Evolutionary conservation across 441 rosid genomes (phyloP), one percentile per base, ranked within the genome.

Genomic region (Pelargonium citronellum): DNA sequence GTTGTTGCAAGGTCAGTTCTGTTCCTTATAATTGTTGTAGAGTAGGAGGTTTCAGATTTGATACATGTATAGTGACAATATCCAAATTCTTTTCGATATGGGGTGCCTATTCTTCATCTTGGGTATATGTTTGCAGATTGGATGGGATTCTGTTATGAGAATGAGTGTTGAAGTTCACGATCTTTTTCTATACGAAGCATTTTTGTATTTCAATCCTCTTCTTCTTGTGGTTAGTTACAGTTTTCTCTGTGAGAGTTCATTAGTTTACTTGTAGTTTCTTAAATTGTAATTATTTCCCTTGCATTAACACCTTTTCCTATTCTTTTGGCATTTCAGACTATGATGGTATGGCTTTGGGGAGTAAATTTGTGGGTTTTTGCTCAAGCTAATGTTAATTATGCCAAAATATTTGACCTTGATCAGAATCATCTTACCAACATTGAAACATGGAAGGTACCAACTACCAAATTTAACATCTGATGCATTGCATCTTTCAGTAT

Each of bases 341-440:
- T 86, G 90, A 87, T 89, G 95, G 96, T 91, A 66, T 95, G 99
- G 99, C 88, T 95, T 39, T 95, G 98, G 97, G 99, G 98, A 75
- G 79, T 91, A 61, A 92, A 89, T 70, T 74, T 89, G 72, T 92
- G 92, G 97, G 90, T 89, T 57, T 95, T 95, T 75, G 68, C 91
- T 11, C 92, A 87, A 82, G 83, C 95, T 43, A 92, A 84, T 70
- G 83, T 95, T 65, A 89, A 82, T 75, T 95, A 91, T 76, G 88
- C 87, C 62, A 85, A 83, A 67, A 81, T 91, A 66, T 95, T 95
- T 67, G 82, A 84, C 77, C 86, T 91, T 64, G 91, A 95, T 80
- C 92, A 91, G 74, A 87, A 85, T 79, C 95, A 91, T 87, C 97
- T 92, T 61, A 86, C 89, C 11, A 87, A 95, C 73, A 81, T 79